A percentile compares a stretch with the other conserved stretches of the same genome.
These are phyloP conservation scores for Chlorociboria aeruginascens DNA, from an alignment of 495 filamentous ascomycete species.

Conservation along the genomic window DNA sequence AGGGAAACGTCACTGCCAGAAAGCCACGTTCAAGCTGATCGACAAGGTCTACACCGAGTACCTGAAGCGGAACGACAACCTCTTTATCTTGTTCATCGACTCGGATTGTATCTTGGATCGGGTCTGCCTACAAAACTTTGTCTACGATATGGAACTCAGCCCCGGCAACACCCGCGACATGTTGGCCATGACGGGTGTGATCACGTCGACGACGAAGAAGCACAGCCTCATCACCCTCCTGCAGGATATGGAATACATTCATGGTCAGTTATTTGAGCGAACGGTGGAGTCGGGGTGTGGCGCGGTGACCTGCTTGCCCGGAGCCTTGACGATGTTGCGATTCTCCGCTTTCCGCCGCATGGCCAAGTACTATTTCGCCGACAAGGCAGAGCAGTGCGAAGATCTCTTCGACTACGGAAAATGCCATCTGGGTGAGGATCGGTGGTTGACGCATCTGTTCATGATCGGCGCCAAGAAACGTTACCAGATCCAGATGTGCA, in stretches of 20 bases:
- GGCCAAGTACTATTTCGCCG: conserved; percentile 98
- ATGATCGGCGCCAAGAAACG: conserved; percentile 93
- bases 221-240: conserved; percentile 83
- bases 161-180: conserved; percentile 87
- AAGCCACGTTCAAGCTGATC: conserved; percentile 87
- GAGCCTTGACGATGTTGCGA: conserved; percentile 85
- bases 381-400: conserved; percentile 91
- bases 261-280: conserved; percentile 93
- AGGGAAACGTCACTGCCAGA: conserved; percentile 89
- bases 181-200: conserved; percentile 97
- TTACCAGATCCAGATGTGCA: conserved; percentile 96
- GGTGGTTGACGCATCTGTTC: conserved; percentile 96
- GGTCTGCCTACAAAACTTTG: conserved; percentile 92
- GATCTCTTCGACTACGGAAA: conserved; percentile 97
- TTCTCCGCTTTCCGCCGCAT: conserved; percentile 95
- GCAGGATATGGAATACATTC: conserved; percentile 97
- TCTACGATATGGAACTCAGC: conserved; percentile 98
- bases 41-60: conserved; percentile 90
- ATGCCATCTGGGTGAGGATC: conserved; percentile 89
- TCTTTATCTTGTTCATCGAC: conserved; percentile 96
- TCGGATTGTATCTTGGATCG: conserved; percentile 94
- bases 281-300: conserved; percentile 95
- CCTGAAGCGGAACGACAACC: conserved; percentile 74
- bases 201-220: conserved; percentile 86
- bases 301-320: conserved; percentile 88